phyloP scores from a whole-genome alignment of 805 yeast genomes.

The Yamadazyma philogaea region DNA sequence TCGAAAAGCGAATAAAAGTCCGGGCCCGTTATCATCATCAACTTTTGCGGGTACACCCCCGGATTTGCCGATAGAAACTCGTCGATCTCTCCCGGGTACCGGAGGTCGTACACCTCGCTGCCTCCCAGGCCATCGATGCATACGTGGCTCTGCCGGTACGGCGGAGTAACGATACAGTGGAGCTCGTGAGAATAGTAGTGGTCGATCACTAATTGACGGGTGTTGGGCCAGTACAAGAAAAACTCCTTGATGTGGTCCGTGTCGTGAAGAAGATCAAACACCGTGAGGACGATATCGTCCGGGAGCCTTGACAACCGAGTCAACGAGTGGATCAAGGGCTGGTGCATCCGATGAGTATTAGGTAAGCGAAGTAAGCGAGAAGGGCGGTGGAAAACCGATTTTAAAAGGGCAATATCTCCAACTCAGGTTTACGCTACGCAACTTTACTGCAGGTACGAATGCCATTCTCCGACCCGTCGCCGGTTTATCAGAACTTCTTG shows the following conservation, averaged over 20 bases:
- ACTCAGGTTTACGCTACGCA: too few relatives aligned
- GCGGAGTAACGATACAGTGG: constrained; percentile 32
- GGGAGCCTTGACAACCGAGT: constrained; percentile 16
- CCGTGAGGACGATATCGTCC: constrained; percentile 19
- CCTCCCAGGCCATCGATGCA: constrained; percentile 6
- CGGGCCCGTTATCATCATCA: constrained; percentile 29
- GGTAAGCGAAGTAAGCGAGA: too few relatives aligned
- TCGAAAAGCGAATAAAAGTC: constrained; percentile 28
- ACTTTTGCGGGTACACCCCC: constrained; percentile 25
- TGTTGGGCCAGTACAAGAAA: constrained; percentile 17
- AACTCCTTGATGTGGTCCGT: constrained; percentile 22
- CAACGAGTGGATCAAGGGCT: too few relatives aligned
- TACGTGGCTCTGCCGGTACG: constrained; percentile 11
- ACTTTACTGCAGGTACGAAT: too few relatives aligned
- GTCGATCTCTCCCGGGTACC: constrained; percentile 28
- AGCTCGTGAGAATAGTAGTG: constrained; percentile 29
- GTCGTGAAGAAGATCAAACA: constrained; percentile 18
- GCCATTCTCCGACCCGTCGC: too few relatives aligned
- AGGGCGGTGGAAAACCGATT: too few relatives aligned
- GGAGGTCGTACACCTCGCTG: constrained; percentile 17
- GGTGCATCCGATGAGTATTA: too few relatives aligned
- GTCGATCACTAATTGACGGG: constrained; percentile 23
- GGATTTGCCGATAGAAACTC: constrained; percentile 29
- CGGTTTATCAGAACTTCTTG: too few relatives aligned
- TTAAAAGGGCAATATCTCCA: too few relatives aligned